Percentiles rank a stretch among this genome's conserved stretches.
Conservation (phyloP, 2,329 filamentous ascomycete species). For the Pseudophaeomoniella oleicola region DNA sequence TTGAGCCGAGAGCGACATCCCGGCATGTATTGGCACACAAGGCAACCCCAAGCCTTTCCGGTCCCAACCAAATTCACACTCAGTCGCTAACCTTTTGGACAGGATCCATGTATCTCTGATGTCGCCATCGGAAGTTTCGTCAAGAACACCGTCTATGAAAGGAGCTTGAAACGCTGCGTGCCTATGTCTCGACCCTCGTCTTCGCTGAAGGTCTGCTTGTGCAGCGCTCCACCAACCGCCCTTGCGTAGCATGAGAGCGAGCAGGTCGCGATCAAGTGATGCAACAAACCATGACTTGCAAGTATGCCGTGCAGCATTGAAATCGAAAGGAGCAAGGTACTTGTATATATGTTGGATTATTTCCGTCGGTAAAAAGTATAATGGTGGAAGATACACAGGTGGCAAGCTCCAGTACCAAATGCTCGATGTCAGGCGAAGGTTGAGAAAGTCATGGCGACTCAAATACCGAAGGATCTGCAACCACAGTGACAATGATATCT, state of each 20-base stretch:
- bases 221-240: slow-evolving; percentile 33
- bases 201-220: slow-evolving; percentile 22
- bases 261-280: slow-evolving; percentile 36
- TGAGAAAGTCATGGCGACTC: slow-evolving; percentile 8
- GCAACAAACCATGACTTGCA: slow-evolving; percentile 46
- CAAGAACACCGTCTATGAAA: not conserved
- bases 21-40: slow-evolving; percentile 12
- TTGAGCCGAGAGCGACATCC: slow-evolving; percentile 5
- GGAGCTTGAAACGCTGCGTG: not conserved
- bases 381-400: slow-evolving; percentile 5
- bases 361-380: slow-evolving; percentile 26
- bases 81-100: slow-evolving; percentile 33
- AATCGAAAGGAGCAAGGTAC: slow-evolving; percentile 33
- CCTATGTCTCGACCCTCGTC: slow-evolving; percentile 6
- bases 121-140: not conserved
- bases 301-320: slow-evolving; percentile 45
- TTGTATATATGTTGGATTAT: slow-evolving; percentile 33
- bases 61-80: slow-evolving; percentile 29
- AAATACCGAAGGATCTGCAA: slow-evolving; percentile 5
- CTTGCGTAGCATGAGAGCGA: slow-evolving; percentile 40
- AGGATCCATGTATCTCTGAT: slow-evolving; percentile 22
- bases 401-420: slow-evolving; percentile 8
- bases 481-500: slow-evolving; percentile 6
- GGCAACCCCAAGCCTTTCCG: slow-evolving; percentile 24
- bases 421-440: slow-evolving; percentile 9